Base-by-base conservation (phyloP, 176 grass and related monocot genomes). In the Paspalum notatum region DNA sequence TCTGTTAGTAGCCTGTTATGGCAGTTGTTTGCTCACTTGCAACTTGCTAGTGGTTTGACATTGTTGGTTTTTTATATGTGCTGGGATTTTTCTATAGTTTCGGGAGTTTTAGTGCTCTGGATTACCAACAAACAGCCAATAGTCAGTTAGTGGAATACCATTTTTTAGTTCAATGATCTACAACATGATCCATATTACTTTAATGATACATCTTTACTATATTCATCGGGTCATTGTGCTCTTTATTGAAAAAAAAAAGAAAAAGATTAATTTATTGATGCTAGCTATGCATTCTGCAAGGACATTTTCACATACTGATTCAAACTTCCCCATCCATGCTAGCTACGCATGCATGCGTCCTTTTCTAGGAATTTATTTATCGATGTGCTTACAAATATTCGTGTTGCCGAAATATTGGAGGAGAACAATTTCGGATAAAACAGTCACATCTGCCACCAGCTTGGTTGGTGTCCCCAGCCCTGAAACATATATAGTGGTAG, bases 31-130 rank as follows among this genome's bases (percentile, higher is more conserved):
- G 58, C 60, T 56, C 20, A 16, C 45, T 42, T 64, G 66, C 81
- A 68, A 70, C 47, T 57, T 81, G 55, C 27, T 45, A 79, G 9
- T 74, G 55, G 26, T 57, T 80, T 89, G 87, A 89, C 71, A 75
- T 76, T 69, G 27, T 57, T 63, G 13, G 47, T 4, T 84, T 84
- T 57, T 39, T 75, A 67, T 62, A 84, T 39, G 52, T 8, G 0
- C n/a, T 16, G 37, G 17, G 27, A 22, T 24, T 87, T 78, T 75
- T 70, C 1, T 51, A 13, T 17, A 20, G 78, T 43, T 52, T 61
- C 22, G 59, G 40, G 13, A 67, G 12, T 75, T 71, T 8, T 62
- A 75, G 61, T 14, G 11, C 58, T 53, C 37, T 60, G 27, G 68
- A 24, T 10, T n/a, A 62, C 11, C 43, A 42, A 12, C 71, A 22